A percentile compares a stretch with the other conserved stretches of the same genome.
These are phyloP conservation scores for Geotrichum fermentans DNA, from an alignment of 1,139 yeast species.

Conservation along the genomic window DNA sequence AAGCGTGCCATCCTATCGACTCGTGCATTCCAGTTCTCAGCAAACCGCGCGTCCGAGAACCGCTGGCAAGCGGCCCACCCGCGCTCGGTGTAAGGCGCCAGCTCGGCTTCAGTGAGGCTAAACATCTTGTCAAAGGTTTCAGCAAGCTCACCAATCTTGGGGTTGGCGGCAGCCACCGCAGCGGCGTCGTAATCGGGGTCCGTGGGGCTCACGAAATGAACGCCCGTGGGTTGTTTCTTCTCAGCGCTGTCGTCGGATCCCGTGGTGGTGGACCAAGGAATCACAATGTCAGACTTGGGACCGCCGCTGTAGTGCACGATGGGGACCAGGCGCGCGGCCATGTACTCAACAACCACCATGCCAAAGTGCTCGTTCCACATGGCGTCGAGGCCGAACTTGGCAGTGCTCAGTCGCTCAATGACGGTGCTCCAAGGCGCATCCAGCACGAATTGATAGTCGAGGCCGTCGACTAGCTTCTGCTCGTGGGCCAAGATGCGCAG, in stretches of 20 bases:
- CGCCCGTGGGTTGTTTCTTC: constrained; percentile 48
- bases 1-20: constrained; percentile 40
- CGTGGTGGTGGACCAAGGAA: constrained; percentile 36
- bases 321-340: constrained; percentile 83
- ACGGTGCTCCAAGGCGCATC: constrained; percentile 73
- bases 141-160: constrained; percentile 42
- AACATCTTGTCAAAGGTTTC: constrained; percentile 45
- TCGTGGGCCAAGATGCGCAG: constrained; percentile 47
- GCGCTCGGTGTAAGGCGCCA: constrained; percentile 46
- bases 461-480: constrained; percentile 43
- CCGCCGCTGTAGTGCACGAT: constrained; percentile 94
- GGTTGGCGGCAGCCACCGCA: constrained; percentile 1
- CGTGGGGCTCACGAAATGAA: constrained; percentile 62
- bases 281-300: constrained; percentile 80
- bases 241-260: constrained; percentile 35
- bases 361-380: constrained; percentile 99
- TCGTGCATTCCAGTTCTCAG: constrained; percentile 51
- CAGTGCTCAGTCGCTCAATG: constrained; percentile 48
- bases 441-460: constrained; percentile 57
- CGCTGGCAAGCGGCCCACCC: constrained; percentile 53
- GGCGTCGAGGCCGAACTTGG: constrained; percentile 81
- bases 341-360: constrained; percentile 91
- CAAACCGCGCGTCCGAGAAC: constrained; percentile 67
- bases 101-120: constrained; percentile 39
- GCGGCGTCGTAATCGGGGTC: constrained; percentile 48